phyloP scores from a whole-genome alignment of 1,139 yeast species.

The Hanseniaspora gamundiae region DNA sequence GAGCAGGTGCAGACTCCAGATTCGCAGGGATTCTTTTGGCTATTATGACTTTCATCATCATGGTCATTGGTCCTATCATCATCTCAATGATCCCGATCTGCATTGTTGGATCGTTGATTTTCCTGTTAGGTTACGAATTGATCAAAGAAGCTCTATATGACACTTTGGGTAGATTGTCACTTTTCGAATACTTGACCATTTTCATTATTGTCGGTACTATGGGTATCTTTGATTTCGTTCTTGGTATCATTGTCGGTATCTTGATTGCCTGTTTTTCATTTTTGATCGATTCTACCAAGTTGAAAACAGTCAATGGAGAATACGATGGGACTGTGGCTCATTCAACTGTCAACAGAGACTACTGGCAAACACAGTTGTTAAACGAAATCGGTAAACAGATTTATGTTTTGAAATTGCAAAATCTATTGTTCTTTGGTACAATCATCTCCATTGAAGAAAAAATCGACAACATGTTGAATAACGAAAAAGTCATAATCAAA shows the following conservation, averaged over 20 bases:
- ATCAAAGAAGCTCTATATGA: conserved; percentile 78
- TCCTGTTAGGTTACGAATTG: conserved; percentile 79
- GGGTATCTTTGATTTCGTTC: conserved; percentile 94
- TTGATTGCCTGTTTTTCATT: conserved; percentile 84
- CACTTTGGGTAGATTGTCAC: conserved; percentile 63
- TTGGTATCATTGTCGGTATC: conserved; percentile 84
- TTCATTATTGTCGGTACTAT: conserved; percentile 75
- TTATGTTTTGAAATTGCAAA: conserved; percentile 74
- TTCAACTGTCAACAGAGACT: conserved; percentile 87
- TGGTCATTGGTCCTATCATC: conserved; percentile 84
- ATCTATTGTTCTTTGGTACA: conserved; percentile 86
- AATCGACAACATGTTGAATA: conserved; percentile 47
- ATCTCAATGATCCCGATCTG: conserved; percentile 90
- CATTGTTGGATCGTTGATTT: conserved; percentile 88
- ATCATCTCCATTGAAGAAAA: conserved; percentile 80
- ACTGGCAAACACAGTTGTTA: conserved; percentile 76
- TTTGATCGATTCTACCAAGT: conserved; percentile 79
- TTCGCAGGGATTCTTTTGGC: conserved; percentile 83
- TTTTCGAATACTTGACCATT: conserved; percentile 75
- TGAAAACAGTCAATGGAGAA: conserved; percentile 70
- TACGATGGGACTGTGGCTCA: conserved; percentile 84
- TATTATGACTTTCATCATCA: conserved; percentile 61
- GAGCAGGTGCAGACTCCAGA: conserved; percentile 89
- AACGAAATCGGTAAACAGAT: conserved; percentile 84
- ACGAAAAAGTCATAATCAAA: conserved; percentile 40